Evolutionary conservation across 1,139 yeast genomes (phyloP).

Genomic region (Lodderomyces beijingensis): DNA sequence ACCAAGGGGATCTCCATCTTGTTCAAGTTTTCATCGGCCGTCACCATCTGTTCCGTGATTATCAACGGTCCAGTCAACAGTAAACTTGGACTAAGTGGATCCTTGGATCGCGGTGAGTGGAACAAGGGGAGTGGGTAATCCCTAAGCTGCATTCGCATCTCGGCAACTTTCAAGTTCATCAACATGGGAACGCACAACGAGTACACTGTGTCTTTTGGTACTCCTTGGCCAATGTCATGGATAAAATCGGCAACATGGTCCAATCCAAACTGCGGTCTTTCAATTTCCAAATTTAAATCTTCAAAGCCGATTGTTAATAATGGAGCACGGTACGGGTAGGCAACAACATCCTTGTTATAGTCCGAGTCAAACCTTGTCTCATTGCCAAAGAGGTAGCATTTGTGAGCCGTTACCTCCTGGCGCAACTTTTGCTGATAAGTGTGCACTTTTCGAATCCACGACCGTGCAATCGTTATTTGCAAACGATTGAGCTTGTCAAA

Average conservation of each 20-base stretch:
- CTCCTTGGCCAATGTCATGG: conserved; percentile 73
- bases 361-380: conserved; percentile 41
- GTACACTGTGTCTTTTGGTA: conserved; percentile 66
- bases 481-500: conserved; percentile 14
- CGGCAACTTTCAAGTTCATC: conserved; percentile 45
- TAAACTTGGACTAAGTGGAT: conserved; percentile 15
- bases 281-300: conserved; percentile 50
- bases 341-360: conserved; percentile 53
- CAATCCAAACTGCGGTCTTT: conserved; percentile 53
- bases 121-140: conserved; percentile 67
- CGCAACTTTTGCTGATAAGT: conserved; percentile 39
- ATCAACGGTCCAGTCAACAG: conserved; percentile 45
- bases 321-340: conserved; percentile 60
- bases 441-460: conserved; percentile 50
- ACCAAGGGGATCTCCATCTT: conserved; percentile 61
- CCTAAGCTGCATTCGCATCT: conserved; percentile 51
- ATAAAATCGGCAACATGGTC: conserved; percentile 56
- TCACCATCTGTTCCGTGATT: conserved; percentile 42
- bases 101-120: conserved; percentile 28
- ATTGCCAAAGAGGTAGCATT: conserved; percentile 43
- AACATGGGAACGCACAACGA: conserved; percentile 65
- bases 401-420: conserved; percentile 49
- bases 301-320: conserved; percentile 55
- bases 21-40: conserved; percentile 46
- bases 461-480: conserved; percentile 20